These are phyloP conservation scores for Lactarius akahatsu DNA, from an alignment of 768 basidiomycete genomes.

Conservation along the genomic window DNA sequence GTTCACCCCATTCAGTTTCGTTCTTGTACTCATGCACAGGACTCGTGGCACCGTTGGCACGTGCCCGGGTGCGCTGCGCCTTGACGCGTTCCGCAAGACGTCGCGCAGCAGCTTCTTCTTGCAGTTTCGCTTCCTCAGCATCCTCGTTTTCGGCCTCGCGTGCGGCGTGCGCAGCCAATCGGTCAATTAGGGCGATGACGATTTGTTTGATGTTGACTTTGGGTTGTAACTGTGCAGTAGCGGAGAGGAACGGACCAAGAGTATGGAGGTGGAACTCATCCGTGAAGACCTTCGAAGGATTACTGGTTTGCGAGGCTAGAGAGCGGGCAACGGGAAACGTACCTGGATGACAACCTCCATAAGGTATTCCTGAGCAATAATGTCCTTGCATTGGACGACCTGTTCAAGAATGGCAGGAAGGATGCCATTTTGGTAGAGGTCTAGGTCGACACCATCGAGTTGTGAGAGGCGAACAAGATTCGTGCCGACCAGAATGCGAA, in stretches of 20 bases:
- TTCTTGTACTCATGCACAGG: conserved; percentile 28
- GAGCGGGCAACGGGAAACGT: conserved; percentile 28
- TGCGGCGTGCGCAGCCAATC: conserved; percentile 93
- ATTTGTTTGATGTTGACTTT: conserved; percentile 99
- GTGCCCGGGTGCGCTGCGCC: conserved; percentile 60
- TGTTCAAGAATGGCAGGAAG: conserved; percentile 94
- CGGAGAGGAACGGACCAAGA: conserved; percentile 93
- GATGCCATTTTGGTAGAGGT: conserved; percentile 83
- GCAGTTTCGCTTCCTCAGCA: conserved; percentile 88
- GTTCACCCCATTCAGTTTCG: conserved; percentile 30
- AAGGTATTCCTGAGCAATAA: conserved; percentile 97
- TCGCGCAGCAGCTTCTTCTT: conserved; percentile 90
- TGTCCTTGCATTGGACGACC: conserved; percentile 97
- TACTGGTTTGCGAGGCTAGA: neutral
- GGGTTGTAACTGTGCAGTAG: conserved; percentile 94
- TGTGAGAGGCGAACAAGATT: conserved; percentile 95
- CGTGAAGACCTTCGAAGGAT: conserved; percentile 80
- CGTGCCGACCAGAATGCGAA: conserved; percentile 95
- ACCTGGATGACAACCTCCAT: conserved; percentile 99
- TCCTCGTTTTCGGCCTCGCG: conserved; percentile 96
- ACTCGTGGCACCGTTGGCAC: conserved; percentile 43
- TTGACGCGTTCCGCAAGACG: conserved; percentile 87
- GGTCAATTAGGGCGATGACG: conserved; percentile 95
- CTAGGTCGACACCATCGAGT: conserved; percentile 93
- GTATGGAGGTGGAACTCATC: conserved; percentile 98